These are phyloP conservation scores for Periconia digitata DNA, from an alignment of 2,329 filamentous ascomycete species.

Conservation along the genomic window DNA sequence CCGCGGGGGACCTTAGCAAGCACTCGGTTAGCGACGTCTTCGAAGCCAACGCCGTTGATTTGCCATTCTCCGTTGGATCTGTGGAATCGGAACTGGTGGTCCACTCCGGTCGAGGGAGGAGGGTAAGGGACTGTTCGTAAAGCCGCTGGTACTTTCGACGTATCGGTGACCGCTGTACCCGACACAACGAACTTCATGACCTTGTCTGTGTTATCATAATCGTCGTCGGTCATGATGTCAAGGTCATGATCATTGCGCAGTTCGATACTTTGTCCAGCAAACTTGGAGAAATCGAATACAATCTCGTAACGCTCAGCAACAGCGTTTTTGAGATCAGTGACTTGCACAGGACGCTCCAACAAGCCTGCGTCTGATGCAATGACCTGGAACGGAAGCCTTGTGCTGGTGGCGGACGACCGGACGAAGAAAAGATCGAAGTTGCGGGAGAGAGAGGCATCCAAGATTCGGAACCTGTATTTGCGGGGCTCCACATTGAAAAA, in stretches of 20 bases:
- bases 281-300: slow-evolving; percentile 57
- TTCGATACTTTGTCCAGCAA: slow-evolving; percentile 52
- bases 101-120: slow-evolving; percentile 20
- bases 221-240: slow-evolving; percentile 19
- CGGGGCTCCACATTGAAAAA: slow-evolving; percentile 58
- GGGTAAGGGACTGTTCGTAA: slow-evolving; percentile 30
- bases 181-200: slow-evolving; percentile 26
- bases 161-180: slow-evolving; percentile 6
- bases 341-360: slow-evolving; percentile 42
- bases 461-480: slow-evolving; percentile 60
- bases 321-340: slow-evolving; percentile 47
- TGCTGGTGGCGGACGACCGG: slow-evolving; percentile 30
- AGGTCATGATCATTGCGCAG: slow-evolving; percentile 47
- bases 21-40: slow-evolving; percentile 27
- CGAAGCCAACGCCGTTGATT: slow-evolving; percentile 32
- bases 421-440: slow-evolving; percentile 54
- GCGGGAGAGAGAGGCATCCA: slow-evolving; percentile 44
- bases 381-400: slow-evolving; percentile 53
- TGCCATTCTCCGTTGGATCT: slow-evolving; percentile 28
- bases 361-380: slow-evolving; percentile 56
- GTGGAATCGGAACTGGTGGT: slow-evolving; percentile 35
- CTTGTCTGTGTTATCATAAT: slow-evolving; percentile 46
- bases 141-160: slow-evolving; percentile 21
- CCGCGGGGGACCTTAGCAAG: slow-evolving; percentile 36
- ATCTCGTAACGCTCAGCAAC: slow-evolving; percentile 62